Base-by-base conservation (phyloP, 2,329 filamentous ascomycete species). In the Nemania sp. region DNA sequence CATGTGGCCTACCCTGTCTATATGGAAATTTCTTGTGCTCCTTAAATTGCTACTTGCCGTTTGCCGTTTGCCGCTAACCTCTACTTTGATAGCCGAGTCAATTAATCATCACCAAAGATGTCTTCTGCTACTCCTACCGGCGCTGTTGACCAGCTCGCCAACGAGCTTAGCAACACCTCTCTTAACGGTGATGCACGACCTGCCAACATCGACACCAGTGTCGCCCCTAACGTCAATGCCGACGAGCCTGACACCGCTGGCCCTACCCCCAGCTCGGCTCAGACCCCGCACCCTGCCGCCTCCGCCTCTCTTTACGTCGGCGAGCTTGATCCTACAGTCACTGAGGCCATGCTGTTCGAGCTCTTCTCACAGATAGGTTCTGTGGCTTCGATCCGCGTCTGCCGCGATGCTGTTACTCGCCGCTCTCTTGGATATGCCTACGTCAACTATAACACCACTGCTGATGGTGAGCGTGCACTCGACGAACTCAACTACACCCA, bases 341-440 rank as follows among this genome's bases (percentile, higher is more conserved):
- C 96, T 73, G 96, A 99, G 89, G 96, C 96, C 76, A 99, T 99
- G 96, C 94, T 99, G 79, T 99, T 98, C 84, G 96, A 99, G 90
- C 93, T 99, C 73, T 99, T 99, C 89, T 98, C 96, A 69, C 96
- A 97, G 84, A 99, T 99, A 80, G 96, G 96, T 77, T 95, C 97
- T 79, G 96, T 99, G 78, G 96, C 96, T 74, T 99, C 96, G 70
- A 99, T 99, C 83, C 96, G 96, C 89, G 96, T 99, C 81, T 99
- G 96, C 90, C 96, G 96, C 85, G 96, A 99, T 80, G 95, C 96
- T 72, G 94, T 99, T 80, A 98, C 96, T 79, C 94, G 96, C 82
- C 95, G 96, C 83, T 99, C 96, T 73, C 93, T 99, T 75, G 96
- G 96, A 75, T 99, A 99, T 83, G 96, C 96, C 83, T 99, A 99